phyloP scores from a whole-genome alignment of 176 grass and related monocot species.

The Musa schizocarpa region DNA sequence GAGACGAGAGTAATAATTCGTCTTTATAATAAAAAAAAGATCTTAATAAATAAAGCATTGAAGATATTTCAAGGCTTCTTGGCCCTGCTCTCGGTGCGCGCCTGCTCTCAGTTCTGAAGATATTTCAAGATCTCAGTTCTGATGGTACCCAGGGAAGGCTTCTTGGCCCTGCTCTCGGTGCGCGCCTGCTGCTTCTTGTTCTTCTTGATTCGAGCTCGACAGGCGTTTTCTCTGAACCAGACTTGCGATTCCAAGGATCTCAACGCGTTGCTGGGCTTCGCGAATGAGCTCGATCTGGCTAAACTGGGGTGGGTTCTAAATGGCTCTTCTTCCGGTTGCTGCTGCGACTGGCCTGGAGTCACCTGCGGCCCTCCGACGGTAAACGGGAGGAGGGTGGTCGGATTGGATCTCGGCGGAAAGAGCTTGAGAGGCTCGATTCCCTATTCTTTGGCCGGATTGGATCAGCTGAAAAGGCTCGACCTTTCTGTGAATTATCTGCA shows the following conservation, averaged over 20 bases:
- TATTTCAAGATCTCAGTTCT: no score
- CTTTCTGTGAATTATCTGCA: slow-evolving; percentile 51
- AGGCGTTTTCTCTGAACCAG: slow-evolving; percentile 26
- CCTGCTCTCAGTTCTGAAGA: no score
- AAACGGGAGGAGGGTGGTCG: slow-evolving; percentile 32
- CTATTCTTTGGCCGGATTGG: slow-evolving; percentile 37
- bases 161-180: not conserved
- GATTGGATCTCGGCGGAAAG: slow-evolving; percentile 53
- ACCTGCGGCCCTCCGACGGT: slow-evolving; percentile 23
- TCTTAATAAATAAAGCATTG: no score
- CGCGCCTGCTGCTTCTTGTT: not conserved
- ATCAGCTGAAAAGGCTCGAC: slow-evolving; percentile 38
- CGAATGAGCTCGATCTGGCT: slow-evolving; percentile 32
- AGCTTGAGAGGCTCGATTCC: slow-evolving; percentile 44
- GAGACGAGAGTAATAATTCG: no score
- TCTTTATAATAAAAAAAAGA: no score
- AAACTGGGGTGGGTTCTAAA: slow-evolving; percentile 36
- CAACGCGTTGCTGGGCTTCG: slow-evolving; percentile 36
- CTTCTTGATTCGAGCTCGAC: not conserved
- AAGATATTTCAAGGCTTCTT: no score
- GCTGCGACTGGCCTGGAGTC: slow-evolving; percentile 72
- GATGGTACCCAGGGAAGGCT: no score
- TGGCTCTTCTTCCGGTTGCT: slow-evolving; percentile 39
- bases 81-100: not conserved
- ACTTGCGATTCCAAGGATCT: slow-evolving; percentile 45